phyloP scores from a whole-genome alignment of 1,139 yeast genomes.

The Candida glucosophila region DNA sequence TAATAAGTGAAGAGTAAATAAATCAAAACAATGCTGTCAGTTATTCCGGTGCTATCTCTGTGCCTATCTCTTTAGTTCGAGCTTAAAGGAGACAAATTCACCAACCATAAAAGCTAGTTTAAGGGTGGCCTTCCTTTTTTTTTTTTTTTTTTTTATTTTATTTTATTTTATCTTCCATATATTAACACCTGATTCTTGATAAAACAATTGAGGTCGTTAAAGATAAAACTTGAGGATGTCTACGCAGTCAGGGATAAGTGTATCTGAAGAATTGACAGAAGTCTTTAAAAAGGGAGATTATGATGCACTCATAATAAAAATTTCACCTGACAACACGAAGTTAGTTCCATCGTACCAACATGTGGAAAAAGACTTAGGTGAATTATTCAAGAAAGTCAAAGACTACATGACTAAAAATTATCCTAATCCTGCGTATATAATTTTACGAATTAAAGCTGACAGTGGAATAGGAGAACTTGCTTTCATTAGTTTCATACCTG shows the following conservation, averaged over 20 bases:
- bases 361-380: constrained; percentile 24
- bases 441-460: constrained; percentile 24
- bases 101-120: too few species aligned
- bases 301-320: constrained; percentile 28
- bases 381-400: constrained; percentile 29
- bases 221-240: constrained; percentile 36
- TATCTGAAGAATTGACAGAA: constrained; percentile 34
- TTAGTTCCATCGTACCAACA: too few species aligned
- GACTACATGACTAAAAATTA: constrained; percentile 24
- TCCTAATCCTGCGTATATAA: constrained; percentile 52
- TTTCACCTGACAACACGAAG: constrained; percentile 38
- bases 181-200: too few species aligned
- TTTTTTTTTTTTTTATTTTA: too few species aligned
- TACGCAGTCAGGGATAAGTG: constrained; percentile 61
- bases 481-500: constrained; percentile 84
- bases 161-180: too few species aligned
- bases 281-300: constrained; percentile 17
- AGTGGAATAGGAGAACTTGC: constrained; percentile 17
- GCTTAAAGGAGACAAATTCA: too few species aligned
- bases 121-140: too few species aligned
- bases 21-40: too few species aligned
- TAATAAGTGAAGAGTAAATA: too few species aligned
- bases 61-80: too few species aligned
- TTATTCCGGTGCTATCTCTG: too few species aligned
- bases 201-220: not conserved